Evolutionary conservation across 345 rosid species (phyloP).

Genomic region (Aethionema arabicum): DNA sequence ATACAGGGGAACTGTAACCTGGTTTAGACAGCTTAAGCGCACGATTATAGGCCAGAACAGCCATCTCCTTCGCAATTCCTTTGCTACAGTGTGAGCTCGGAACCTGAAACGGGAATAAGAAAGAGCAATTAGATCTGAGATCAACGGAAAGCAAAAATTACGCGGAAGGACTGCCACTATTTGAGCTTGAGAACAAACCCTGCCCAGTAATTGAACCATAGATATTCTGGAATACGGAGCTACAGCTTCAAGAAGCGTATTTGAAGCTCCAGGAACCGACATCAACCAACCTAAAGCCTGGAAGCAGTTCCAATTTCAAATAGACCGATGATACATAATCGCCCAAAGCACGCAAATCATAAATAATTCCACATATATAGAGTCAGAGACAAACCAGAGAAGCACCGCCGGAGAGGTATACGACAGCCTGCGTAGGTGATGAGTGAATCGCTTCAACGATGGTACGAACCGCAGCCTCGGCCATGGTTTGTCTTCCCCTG

Average conservation of each 20-base stretch:
- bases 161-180: not conserved
- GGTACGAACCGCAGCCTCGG: slow-evolving; percentile 55
- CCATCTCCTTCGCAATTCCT: slow-evolving; percentile 67
- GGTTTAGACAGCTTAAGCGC: slow-evolving; percentile 78
- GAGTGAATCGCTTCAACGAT: slow-evolving; percentile 77
- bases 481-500: slow-evolving; percentile 37
- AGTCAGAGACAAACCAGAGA: slow-evolving; percentile 54
- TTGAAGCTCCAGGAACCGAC: slow-evolving; percentile 89
- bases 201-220: slow-evolving; percentile 62
- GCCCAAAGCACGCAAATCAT: not conserved
- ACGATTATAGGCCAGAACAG: slow-evolving; percentile 80
- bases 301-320: not conserved
- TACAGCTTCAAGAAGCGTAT: slow-evolving; percentile 79
- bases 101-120: slow-evolving; percentile 45
- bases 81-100: slow-evolving; percentile 59
- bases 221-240: slow-evolving; percentile 77
- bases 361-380: not conserved
- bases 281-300: slow-evolving; percentile 78
- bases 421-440: slow-evolving; percentile 64
- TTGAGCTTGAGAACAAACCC: slow-evolving; percentile 42
- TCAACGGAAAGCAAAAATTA: not conserved
- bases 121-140: not conserved
- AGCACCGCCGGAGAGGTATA: slow-evolving; percentile 85
- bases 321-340: not conserved
- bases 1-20: slow-evolving; percentile 40